Percentiles rank a stretch among this genome's conserved stretches.
Conservation (phyloP, 2,329 filamentous ascomycete species). For the Orbilia javanica region DNA sequence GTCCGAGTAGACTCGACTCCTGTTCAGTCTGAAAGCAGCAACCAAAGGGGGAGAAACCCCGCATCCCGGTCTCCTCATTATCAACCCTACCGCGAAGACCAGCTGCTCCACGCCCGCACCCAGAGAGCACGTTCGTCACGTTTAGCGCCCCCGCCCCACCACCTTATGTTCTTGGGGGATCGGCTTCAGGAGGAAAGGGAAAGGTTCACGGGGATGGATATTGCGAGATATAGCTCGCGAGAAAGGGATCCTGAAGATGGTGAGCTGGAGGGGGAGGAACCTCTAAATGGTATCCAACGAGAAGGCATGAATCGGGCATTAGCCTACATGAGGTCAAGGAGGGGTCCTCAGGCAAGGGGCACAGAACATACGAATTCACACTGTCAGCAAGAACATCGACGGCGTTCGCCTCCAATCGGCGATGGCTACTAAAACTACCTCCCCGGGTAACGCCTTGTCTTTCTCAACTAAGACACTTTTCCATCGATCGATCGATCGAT, state of each 20-base stretch:
- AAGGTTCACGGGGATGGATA: not conserved
- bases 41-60: slow-evolving; percentile 1
- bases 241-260: not conserved
- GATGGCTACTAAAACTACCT: not conserved
- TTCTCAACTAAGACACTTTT: too few species aligned
- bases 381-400: not conserved
- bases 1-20: not conserved
- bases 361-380: not conserved
- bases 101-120: not conserved
- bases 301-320: not conserved
- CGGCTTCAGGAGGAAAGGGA: not conserved
- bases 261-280: not conserved
- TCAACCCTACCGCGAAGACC: not conserved
- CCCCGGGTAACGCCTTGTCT: too few species aligned
- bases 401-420: not conserved
- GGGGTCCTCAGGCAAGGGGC: not conserved
- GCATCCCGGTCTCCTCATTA: not conserved
- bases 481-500: not conserved
- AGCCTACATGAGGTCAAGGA: not conserved
- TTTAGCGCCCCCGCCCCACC: not conserved
- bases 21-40: not conserved
- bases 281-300: not conserved
- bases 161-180: not conserved
- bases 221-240: not conserved
- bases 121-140: not conserved